Evolutionary conservation across 805 yeast species (phyloP), one percentile per base, ranked within the genome.

Genomic region (Metschnikowia cubensis): DNA sequence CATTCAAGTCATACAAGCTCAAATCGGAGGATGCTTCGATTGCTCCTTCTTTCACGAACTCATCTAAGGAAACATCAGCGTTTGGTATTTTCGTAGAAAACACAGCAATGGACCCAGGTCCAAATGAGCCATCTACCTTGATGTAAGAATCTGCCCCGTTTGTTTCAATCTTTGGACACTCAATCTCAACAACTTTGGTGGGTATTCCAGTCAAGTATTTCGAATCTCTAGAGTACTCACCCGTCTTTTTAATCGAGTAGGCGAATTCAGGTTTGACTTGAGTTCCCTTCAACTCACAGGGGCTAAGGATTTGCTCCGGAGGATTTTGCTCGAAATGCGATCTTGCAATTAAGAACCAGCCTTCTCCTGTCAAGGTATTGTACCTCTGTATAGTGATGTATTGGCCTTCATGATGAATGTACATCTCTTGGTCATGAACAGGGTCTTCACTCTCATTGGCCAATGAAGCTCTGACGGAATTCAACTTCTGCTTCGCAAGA

Each of bases 351-450:
- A 94, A 73, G 59, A 87, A 89, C 81, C 87, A 88, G 2, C 99
- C 99, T 51, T 79, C 77, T 1, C 98, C 98, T 2, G 89, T 83
- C 55, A 82, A 79, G 0, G 95, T 85, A 63, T 89, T 88, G 25
- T 84, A 79, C 58, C 98, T 75, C 66, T 92, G 97, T 48, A 92
- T 83, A 0, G 97, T 91, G 51, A 92, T 88, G 65, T 78, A 92
- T 65, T 91, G 96, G 13, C 88, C 96, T 55, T 90, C 96, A 61
- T 88, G 97, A 63, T 92, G 97, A 37, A 92, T 87, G 65, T 88
- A 92, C 87, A 88, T 89, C 67, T 92, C 97, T 59, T 87, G 87
- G 50, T 74, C 76, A 47, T 74, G 74, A 42, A 62, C 52, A 42
- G 75, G 74, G 55, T 88, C 95, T 38, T 74, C 71, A 54, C 77